Conservation (phyloP, 257 asterid genomes). For the Forsythia viridissima region DNA sequence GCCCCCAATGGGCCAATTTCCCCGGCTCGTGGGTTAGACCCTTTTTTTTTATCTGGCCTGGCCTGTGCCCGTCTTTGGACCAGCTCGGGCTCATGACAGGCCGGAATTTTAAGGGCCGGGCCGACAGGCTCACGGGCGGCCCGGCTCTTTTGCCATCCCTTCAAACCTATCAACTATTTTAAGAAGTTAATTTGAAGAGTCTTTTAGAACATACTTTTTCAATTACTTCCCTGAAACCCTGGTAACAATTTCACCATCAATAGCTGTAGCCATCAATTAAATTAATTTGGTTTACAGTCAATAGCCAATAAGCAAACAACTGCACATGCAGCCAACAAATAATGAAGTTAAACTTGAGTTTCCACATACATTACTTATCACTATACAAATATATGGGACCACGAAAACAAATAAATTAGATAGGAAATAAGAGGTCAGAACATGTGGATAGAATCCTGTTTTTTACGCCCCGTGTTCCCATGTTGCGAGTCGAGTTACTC, state of each 20-base stretch:
- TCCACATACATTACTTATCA: constrained; percentile 1
- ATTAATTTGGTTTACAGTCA: not conserved
- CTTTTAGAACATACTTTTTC: no score
- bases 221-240: not conserved
- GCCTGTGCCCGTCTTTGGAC: no score
- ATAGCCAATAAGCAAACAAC: constrained; percentile 10
- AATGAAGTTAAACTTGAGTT: constrained; percentile 28
- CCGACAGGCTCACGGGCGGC: no score
- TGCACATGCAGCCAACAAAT: constrained; percentile 35
- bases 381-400: constrained; percentile 26
- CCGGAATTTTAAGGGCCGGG: no score
- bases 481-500: no score
- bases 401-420: constrained; percentile 3
- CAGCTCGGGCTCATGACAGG: no score
- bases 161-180: no score
- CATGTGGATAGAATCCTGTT: not conserved
- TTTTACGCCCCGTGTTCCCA: not conserved
- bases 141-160: no score
- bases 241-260: constrained; percentile 7
- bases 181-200: no score
- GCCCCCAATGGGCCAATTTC: no score
- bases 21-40: no score
- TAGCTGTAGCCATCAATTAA: constrained; percentile 1
- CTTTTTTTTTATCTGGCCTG: no score
- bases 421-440: not conserved